Base-by-base conservation (phyloP, 2,329 filamentous ascomycete genomes). In the Cytospora leucostoma region DNA sequence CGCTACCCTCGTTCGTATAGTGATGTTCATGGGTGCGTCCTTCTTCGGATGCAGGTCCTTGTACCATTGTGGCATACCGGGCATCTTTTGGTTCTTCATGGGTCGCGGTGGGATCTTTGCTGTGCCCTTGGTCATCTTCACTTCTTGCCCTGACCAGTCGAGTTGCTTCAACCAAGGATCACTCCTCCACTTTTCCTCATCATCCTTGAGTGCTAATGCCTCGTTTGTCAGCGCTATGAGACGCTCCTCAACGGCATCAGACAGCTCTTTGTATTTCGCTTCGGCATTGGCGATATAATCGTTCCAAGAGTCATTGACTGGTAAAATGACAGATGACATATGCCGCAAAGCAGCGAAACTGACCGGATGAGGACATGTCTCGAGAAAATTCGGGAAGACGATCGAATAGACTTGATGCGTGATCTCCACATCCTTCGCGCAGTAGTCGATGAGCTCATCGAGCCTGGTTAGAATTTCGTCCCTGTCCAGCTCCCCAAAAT, bases 21-120 rank as follows among this genome's bases (percentile, higher is more conserved):
- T 92, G 19, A 99, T 79, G 65, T 81, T 88, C 63, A 97, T 95
- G 52, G 84, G 84, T 0, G 83, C 78, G 64, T 87, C 84, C 32
- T 78, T 88, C 62, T 87, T 92, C 1, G 83, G 70, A 70, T 96
- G 97, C 1, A 99, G 80, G 73, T 93, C 92, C 72, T 95, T 97
- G 77, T 97, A 99, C 95, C 95, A 99, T 68, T 90, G 84, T 0
- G 95, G 95, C 90, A 91, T 95, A 15, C 95, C 95, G 0, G 94
- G 93, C 78, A 90, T 92, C 81, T 98, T 99, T 74, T 99, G 95
- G 53, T 90, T 83, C 12, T 88, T 88, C 8, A 88, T 90, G 35
- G 89, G 92, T 52, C 92, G 82, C 2, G 90, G 89, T 12, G 89
- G 88, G 62, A 96, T 92, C 11, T 97, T 97, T 76, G 90, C 93